phyloP scores from a whole-genome alignment of 2,329 filamentous ascomycete species.

The Phaeosphaeriaceae sp. region DNA sequence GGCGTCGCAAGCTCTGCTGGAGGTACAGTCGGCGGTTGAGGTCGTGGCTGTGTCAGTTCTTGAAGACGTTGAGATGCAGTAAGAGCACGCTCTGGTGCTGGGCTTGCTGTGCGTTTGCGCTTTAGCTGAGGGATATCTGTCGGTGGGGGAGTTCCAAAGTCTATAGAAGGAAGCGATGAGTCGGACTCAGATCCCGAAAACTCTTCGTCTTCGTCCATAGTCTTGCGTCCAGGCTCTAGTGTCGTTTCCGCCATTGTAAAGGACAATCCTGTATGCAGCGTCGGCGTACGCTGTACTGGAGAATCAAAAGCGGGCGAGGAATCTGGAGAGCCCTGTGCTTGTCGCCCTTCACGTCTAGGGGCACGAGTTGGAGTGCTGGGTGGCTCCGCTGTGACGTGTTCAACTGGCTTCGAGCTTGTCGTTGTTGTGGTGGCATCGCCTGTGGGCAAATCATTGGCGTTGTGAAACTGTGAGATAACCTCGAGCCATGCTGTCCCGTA shows the following conservation, averaged over 20 bases:
- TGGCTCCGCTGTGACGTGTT: not conserved
- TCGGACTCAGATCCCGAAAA: slow-evolving; percentile 10
- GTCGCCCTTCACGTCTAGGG: not conserved
- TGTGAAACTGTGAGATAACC: slow-evolving; percentile 26
- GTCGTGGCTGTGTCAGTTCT: not conserved
- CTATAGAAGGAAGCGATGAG: slow-evolving; percentile 19
- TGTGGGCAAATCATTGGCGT: slow-evolving; percentile 5
- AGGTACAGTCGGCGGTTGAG: not conserved
- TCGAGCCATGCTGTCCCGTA: slow-evolving; percentile 40
- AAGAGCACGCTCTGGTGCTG: not conserved
- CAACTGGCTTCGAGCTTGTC: not conserved
- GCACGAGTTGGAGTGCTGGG: slow-evolving; percentile 6
- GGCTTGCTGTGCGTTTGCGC: slow-evolving; percentile 34
- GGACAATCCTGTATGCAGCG: slow-evolving; percentile 23
- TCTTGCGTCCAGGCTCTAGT: slow-evolving; percentile 11
- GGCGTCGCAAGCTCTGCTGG: not conserved
- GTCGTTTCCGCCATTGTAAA: slow-evolving; percentile 32
- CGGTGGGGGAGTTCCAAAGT: slow-evolving; percentile 21
- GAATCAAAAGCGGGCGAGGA: slow-evolving; percentile 33
- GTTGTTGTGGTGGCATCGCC: not conserved
- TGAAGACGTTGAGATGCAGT: not conserved
- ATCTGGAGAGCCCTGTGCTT: slow-evolving; percentile 14
- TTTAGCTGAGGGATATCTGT: slow-evolving; percentile 24
- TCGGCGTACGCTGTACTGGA: slow-evolving; percentile 17
- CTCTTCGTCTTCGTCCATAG: not conserved